Conservation (phyloP, 2,329 filamentous ascomycete genomes). For the Aspergillus sp. region DNA sequence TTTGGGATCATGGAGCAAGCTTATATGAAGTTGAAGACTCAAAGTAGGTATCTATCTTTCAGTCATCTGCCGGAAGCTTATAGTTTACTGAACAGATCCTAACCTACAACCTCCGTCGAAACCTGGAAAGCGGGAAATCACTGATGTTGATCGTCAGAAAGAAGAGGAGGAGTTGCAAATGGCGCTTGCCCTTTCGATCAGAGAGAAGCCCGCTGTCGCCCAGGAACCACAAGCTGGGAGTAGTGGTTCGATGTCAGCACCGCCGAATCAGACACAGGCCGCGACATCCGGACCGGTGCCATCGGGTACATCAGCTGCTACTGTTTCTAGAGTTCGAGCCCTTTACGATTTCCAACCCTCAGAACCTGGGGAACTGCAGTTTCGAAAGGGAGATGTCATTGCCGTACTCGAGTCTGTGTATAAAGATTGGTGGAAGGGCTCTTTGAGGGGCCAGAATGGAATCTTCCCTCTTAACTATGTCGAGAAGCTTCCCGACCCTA, state of each 20-base stretch:
- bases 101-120: constrained; percentile 90
- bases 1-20: constrained; percentile 97
- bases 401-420: constrained; percentile 96
- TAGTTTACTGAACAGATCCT: constrained; percentile 67
- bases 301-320: constrained; percentile 90
- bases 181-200: constrained; percentile 87
- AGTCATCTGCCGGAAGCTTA: constrained; percentile 13
- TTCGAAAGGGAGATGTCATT: constrained; percentile 95
- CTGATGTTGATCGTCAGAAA: constrained; percentile 85
- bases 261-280: constrained; percentile 41
- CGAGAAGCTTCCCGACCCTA: constrained; percentile 94
- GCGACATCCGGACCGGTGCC: constrained; percentile 63
- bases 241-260: constrained; percentile 41
- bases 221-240: constrained; percentile 45
- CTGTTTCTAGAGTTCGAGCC: constrained; percentile 90
- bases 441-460: constrained; percentile 88
- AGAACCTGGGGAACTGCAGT: constrained; percentile 91
- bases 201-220: constrained; percentile 68
- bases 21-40: constrained; percentile 80
- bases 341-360: constrained; percentile 94
- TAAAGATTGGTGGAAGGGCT: constrained; percentile 99
- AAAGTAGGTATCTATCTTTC: constrained; percentile 53
- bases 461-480: constrained; percentile 99
- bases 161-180: constrained; percentile 98
- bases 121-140: constrained; percentile 89